phyloP scores from a whole-genome alignment of 169 alveolate species.

The Besnoitia besnoiti region DNA sequence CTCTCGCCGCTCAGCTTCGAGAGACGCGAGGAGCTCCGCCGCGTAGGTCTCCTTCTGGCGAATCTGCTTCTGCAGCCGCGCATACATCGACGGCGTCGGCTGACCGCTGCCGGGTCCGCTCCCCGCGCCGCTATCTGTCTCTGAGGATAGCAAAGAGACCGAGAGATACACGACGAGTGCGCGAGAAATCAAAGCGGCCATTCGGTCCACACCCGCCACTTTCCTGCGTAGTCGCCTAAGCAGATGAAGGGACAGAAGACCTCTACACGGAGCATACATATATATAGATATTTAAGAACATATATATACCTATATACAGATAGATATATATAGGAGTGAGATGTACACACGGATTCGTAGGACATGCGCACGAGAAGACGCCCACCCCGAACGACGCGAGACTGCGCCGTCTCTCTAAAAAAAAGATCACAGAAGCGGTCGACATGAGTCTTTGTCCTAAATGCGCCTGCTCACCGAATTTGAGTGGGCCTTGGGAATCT shows the following conservation, averaged over 20 bases:
- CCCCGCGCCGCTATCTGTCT: not conserved
- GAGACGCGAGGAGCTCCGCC: not conserved
- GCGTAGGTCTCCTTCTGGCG: constrained; percentile 14
- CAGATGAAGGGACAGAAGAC: not conserved
- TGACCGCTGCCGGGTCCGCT: constrained; percentile 10
- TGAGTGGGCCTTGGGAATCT: no score
- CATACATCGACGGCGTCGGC: constrained; percentile 22
- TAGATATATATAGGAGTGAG: not conserved
- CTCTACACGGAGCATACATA: not conserved
- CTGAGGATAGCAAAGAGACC: not conserved
- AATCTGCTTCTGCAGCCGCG: not conserved
- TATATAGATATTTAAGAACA: not conserved
- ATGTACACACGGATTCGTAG: not conserved
- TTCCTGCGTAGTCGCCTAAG: no score
- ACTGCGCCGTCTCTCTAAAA: not conserved
- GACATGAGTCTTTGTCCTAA: no score
- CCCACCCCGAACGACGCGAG: no score
- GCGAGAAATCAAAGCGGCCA: not conserved
- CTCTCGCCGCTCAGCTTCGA: not conserved
- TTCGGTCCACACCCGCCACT: no score
- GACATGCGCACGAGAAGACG: not conserved
- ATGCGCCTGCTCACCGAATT: not conserved
- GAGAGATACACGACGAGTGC: not conserved
- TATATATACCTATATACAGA: not conserved
- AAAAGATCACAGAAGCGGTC: no score